phyloP scores from a whole-genome alignment of 2,329 filamentous ascomycete species.

The Thyridium curvatum region DNA sequence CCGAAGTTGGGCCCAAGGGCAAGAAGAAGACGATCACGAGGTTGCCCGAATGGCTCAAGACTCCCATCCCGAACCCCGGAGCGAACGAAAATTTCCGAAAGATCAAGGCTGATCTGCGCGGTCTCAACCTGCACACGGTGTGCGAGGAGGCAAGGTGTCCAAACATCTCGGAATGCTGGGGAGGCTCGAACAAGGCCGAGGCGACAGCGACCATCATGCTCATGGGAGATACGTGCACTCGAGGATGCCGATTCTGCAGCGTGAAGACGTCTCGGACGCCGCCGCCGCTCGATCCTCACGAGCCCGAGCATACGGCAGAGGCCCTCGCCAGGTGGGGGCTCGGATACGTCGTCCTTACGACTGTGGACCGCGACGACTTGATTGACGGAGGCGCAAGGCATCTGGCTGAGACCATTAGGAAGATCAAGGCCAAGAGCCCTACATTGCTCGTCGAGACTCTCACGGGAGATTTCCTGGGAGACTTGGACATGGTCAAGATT shows the following conservation, averaged over 20 bases:
- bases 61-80: constrained; percentile 67
- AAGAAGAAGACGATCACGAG: constrained; percentile 62
- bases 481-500: constrained; percentile 78
- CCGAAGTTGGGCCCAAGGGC: constrained; percentile 57
- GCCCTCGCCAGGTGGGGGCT: constrained; percentile 88
- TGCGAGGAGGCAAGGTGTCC: constrained; percentile 97
- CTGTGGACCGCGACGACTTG: constrained; percentile 89
- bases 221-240: constrained; percentile 97
- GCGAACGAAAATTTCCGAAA: constrained; percentile 81
- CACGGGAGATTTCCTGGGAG: constrained; percentile 81
- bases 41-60: constrained; percentile 92
- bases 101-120: constrained; percentile 89
- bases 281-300: constrained; percentile 82
- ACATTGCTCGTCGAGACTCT: constrained; percentile 75
- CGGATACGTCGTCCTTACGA: constrained; percentile 92
- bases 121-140: constrained; percentile 86
- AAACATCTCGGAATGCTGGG: constrained; percentile 98
- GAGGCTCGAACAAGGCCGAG: constrained; percentile 77
- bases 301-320: constrained; percentile 95
- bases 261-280: constrained; percentile 81
- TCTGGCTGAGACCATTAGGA: constrained; percentile 88
- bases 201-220: constrained; percentile 99
- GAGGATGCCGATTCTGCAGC: constrained; percentile 93
- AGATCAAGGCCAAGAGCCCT: constrained; percentile 81
- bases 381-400: constrained; percentile 82